Evolutionary conservation across 768 basidiomycete species (phyloP), one percentile per base, ranked within the genome.

Genomic region (Rhizopogon vesiculosus): DNA sequence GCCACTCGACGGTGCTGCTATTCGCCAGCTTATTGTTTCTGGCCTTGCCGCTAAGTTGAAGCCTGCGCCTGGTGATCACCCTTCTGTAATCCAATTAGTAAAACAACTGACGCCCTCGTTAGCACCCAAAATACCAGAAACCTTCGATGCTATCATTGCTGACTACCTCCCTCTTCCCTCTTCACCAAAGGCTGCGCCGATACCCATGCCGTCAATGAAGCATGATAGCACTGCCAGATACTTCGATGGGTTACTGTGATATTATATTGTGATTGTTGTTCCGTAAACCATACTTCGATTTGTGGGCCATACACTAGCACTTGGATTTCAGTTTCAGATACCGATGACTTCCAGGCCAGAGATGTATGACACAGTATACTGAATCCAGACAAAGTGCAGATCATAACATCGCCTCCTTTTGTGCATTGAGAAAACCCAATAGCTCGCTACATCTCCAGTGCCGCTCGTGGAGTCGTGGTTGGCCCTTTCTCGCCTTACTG

Each of bases 91-190:
- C 19, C 10, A 19, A 38, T 35, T 29, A 53, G 42, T 16, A 25
- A 46, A 45, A 3, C 43, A 22, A 42, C 48, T 46, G 35, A 53
- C 46, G 61, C 60, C 12, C 28, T 55, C 44, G 45, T 28, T 55
- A 85, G 80, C 52, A 18, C 67, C 78, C 29, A 66, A 72, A 56
- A 64, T 74, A n/a, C 67, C 72, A 12, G 66, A 73, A 0, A 81
- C 84, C 55, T 91, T 92, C 61, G 85, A 91, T 65, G 84, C 87
- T 6, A 70, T 93, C 51, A 76, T 91, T 48, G 81, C 82, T 2
- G 90, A 91, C 68, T 92, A 92, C 65, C 72, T 85, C 22, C 85
- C 83, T 18, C 59, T 73, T 9, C 22, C 71, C 5, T 63, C 61
- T 52, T 53, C 66, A 13, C 48, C 61, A 22, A 42, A 35, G 33